Conservation (phyloP, 176 grass and related monocot species). For the Carex cristatella region DNA sequence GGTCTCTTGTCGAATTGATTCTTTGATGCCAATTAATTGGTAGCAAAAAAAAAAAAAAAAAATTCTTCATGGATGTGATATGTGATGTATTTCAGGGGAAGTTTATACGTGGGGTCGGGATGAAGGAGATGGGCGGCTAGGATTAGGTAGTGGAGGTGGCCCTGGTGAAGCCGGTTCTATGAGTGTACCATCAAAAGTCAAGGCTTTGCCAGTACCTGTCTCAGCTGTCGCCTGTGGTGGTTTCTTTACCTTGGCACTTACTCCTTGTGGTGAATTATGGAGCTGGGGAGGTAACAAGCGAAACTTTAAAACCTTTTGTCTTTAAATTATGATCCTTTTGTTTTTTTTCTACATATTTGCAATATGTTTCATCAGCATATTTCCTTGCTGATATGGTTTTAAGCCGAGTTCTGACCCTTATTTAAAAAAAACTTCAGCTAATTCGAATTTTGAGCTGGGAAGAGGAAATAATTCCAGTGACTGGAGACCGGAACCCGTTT, state of each 20-base stretch:
- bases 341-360: neutral
- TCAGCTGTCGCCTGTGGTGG: conserved; percentile 78
- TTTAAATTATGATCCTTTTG: neutral
- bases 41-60: neutral
- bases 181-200: conserved; percentile 75
- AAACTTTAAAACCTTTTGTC: neutral
- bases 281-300: conserved; percentile 84
- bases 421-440: conserved; percentile 53
- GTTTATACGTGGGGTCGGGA: conserved; percentile 96
- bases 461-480: conserved; percentile 72
- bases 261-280: conserved; percentile 76
- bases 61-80: neutral
- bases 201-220: conserved; percentile 53
- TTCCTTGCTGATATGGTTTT: neutral
- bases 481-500: conserved; percentile 77
- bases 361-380: neutral
- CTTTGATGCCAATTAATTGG: neutral
- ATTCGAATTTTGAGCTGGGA: conserved; percentile 88
- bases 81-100: conserved; percentile 43
- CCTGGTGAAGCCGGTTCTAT: conserved; percentile 92
- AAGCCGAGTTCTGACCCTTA: neutral
- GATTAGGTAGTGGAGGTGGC: conserved; percentile 84
- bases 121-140: conserved; percentile 83
- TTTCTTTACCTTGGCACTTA: conserved; percentile 81
- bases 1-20: neutral